phyloP scores from a whole-genome alignment of 1,284 basidiomycete genomes.

The Leccinum solheimii region DNA sequence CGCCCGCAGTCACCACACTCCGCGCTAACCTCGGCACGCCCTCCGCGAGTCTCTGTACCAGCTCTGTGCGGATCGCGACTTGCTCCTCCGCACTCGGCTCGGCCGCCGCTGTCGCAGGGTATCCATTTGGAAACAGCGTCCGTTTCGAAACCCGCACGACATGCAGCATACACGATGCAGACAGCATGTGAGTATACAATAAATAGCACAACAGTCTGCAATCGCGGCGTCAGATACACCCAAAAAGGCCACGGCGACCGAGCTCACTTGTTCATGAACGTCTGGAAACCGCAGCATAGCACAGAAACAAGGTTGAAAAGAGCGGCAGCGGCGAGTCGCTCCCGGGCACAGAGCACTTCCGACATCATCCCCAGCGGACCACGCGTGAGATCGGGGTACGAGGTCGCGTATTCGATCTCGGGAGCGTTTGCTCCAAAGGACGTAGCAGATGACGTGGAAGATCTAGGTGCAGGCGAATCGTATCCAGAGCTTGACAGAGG shows the following conservation, averaged over 20 bases:
- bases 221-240: constrained; percentile 1
- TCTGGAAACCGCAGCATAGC: constrained; percentile 39
- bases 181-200: constrained; percentile 56
- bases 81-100: constrained; percentile 76
- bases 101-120: constrained; percentile 63
- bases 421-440: constrained; percentile 13
- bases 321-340: constrained; percentile 47
- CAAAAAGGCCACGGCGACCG: not conserved
- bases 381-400: constrained; percentile 24
- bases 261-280: constrained; percentile 55
- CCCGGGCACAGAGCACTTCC: constrained; percentile 48
- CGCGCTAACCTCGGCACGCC: constrained; percentile 26
- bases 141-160: constrained; percentile 54
- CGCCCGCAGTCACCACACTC: constrained; percentile 36
- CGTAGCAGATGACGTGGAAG: constrained; percentile 14
- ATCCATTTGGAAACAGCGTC: constrained; percentile 78
- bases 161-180: constrained; percentile 48
- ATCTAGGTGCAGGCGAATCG: constrained; percentile 17
- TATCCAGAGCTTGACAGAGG: constrained; percentile 4
- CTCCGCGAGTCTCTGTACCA: constrained; percentile 49
- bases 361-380: constrained; percentile 46
- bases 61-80: constrained; percentile 50
- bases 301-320: constrained; percentile 42
- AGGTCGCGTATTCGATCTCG: constrained; percentile 4
- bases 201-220: constrained; percentile 62